These are phyloP conservation scores for Toxoplasma gondii DNA, from an alignment of 169 alveolate species.

Conservation along the genomic window DNA sequence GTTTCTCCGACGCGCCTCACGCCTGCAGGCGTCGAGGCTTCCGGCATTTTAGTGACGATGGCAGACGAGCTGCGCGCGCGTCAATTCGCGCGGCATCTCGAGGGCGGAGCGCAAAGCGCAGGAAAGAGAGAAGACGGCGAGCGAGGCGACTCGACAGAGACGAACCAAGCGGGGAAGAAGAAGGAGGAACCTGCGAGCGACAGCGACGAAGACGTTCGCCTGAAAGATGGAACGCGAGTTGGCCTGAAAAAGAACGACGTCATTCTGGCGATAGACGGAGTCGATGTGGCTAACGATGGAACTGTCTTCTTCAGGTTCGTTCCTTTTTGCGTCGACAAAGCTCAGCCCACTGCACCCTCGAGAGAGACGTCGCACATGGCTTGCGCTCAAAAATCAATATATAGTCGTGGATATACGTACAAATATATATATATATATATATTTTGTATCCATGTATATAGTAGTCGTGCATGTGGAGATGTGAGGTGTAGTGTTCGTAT, in stretches of 20 bases:
- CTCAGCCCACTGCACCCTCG: no score
- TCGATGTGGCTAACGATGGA: constrained; percentile 85
- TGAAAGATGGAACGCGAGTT: constrained; percentile 23
- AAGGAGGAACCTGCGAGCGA: neutral
- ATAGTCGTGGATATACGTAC: no score
- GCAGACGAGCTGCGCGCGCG: constrained; percentile 60
- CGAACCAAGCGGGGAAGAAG: neutral
- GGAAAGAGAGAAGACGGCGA: neutral
- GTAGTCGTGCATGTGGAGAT: no score
- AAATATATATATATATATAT: neutral
- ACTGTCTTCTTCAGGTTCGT: constrained; percentile 82
- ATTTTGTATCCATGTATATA: no score
- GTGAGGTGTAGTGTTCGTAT: no score
- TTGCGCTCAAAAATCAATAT: no score
- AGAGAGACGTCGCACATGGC: no score
- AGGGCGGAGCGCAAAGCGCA: neutral
- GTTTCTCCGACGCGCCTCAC: no score
- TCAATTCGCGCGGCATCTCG: neutral
- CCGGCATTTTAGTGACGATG: constrained; percentile 76
- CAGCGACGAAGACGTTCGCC: neutral
- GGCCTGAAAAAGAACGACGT: constrained; percentile 76
- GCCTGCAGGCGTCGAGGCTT: constrained; percentile 70
- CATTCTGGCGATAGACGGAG: constrained; percentile 79
- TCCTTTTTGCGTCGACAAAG: neutral
- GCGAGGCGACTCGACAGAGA: neutral